A percentile compares a stretch with the other conserved stretches of the same genome.
phyloP scores from a whole-genome alignment of 2,329 filamentous ascomycete species.

The Monilinia fructigena region DNA sequence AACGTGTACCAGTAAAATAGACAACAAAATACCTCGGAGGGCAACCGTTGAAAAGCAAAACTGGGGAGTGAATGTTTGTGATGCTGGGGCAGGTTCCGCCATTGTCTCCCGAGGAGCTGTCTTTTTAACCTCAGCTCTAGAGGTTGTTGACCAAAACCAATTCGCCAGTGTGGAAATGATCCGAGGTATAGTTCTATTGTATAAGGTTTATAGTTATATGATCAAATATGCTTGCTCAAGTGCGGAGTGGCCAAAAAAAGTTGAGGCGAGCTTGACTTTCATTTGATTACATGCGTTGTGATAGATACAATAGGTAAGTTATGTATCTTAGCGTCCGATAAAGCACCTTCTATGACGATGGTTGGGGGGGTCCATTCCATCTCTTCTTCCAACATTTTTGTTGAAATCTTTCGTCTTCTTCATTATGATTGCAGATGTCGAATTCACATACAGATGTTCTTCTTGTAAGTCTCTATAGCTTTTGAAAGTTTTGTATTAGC shows the following conservation, averaged over 20 bases:
- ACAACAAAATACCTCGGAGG: conserved; percentile 57
- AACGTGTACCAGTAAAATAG: neutral
- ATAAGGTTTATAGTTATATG: neutral
- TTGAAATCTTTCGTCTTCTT: conserved; percentile 20
- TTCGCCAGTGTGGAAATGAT: conserved; percentile 35
- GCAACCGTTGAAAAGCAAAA: conserved; percentile 74
- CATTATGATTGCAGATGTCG: conserved; percentile 43
- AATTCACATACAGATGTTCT: conserved; percentile 55
- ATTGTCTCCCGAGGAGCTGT: conserved; percentile 30
- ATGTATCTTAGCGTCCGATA: conserved; percentile 26
- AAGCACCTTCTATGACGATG: conserved; percentile 27
- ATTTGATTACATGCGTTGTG: conserved; percentile 13
- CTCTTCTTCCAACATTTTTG: conserved; percentile 16
- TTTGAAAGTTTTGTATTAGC: neutral
- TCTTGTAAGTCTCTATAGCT: conserved; percentile 47
- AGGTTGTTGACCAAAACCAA: conserved; percentile 38
- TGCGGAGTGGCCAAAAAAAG: conserved; percentile 17
- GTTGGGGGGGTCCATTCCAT: conserved; percentile 12
- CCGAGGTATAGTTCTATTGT: neutral
- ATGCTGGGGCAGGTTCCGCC: conserved; percentile 35
- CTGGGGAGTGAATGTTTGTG: conserved; percentile 63
- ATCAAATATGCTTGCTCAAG: neutral
- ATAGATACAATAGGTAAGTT: neutral
- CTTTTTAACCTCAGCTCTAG: conserved; percentile 31
- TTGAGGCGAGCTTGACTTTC: conserved; percentile 16